Percentiles rank a stretch among this genome's conserved stretches.
These are phyloP conservation scores for Lipomyces kockii DNA, from an alignment of 805 yeast genomes.

Conservation along the genomic window DNA sequence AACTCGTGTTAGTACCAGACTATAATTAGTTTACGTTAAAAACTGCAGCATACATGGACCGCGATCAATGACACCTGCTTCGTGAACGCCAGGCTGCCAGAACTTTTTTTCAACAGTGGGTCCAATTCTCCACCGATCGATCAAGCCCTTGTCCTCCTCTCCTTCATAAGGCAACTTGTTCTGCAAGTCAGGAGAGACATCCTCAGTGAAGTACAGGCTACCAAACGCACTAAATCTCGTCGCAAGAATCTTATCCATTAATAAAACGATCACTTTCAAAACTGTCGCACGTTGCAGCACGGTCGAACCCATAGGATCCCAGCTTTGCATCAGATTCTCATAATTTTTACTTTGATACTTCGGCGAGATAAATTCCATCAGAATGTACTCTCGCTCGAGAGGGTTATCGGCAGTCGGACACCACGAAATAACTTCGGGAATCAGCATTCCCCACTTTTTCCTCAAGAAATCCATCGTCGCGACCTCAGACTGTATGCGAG, in stretches of 20 bases:
- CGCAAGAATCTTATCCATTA: slow-evolving; percentile 60
- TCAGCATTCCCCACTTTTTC: slow-evolving; percentile 65
- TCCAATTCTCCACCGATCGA: slow-evolving; percentile 84
- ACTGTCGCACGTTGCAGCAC: slow-evolving; percentile 55
- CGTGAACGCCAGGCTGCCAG: slow-evolving; percentile 67
- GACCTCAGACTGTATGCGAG: slow-evolving; percentile 80
- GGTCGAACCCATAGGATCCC: slow-evolving; percentile 74
- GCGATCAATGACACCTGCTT: slow-evolving; percentile 53
- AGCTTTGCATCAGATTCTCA: slow-evolving; percentile 83
- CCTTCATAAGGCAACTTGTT: slow-evolving; percentile 59
- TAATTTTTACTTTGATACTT: slow-evolving; percentile 42
- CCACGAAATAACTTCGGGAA: slow-evolving; percentile 72
- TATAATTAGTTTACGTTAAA: not conserved
- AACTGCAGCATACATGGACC: slow-evolving; percentile 73
- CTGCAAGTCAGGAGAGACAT: slow-evolving; percentile 56
- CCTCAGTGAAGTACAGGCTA: slow-evolving; percentile 77
- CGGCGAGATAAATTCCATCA: slow-evolving; percentile 66
- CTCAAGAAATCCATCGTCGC: slow-evolving; percentile 88
- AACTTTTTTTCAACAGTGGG: slow-evolving; percentile 82
- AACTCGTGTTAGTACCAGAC: not conserved
- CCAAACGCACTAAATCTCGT: slow-evolving; percentile 76
- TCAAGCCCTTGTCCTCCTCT: slow-evolving; percentile 59
- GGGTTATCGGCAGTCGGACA: slow-evolving; percentile 70
- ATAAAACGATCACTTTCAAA: slow-evolving; percentile 73
- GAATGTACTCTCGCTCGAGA: slow-evolving; percentile 72